Conservation (phyloP, 2,329 filamentous ascomycete genomes). For the Exophiala calicioides region DNA sequence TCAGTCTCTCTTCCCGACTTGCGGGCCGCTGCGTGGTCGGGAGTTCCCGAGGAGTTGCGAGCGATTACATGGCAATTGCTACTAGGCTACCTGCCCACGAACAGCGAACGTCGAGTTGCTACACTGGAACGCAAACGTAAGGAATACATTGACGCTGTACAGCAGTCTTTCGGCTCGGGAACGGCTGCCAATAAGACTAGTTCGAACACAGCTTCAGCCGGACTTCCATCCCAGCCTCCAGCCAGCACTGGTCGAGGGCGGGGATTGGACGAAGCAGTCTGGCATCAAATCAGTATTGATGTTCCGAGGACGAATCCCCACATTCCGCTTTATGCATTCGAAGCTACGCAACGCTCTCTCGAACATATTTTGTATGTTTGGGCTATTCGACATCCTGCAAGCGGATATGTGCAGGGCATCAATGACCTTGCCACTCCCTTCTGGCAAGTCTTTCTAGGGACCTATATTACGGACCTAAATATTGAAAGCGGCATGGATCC, state of each 20-base stretch:
- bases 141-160: constrained; percentile 91
- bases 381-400: constrained; percentile 96
- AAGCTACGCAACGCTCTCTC: constrained; percentile 89
- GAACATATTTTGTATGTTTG: constrained; percentile 96
- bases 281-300: constrained; percentile 99
- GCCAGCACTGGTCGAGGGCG: constrained; percentile 59
- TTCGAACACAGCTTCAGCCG: constrained; percentile 37
- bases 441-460: constrained; percentile 93
- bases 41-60: constrained; percentile 89
- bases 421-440: constrained; percentile 98
- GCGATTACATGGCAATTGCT: constrained; percentile 99
- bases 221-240: constrained; percentile 43
- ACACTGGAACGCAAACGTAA: constrained; percentile 92
- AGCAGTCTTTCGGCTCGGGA: constrained; percentile 63
- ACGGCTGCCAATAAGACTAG: constrained; percentile 32
- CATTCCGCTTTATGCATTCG: constrained; percentile 90
- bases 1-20: constrained; percentile 84
- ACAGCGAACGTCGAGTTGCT: constrained; percentile 84
- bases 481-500: constrained; percentile 96
- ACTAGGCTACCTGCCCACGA: constrained; percentile 93
- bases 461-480: constrained; percentile 91
- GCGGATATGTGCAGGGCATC: constrained; percentile 97
- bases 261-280: constrained; percentile 92
- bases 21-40: constrained; percentile 86
- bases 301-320: constrained; percentile 95